Evolutionary conservation across 2,329 filamentous ascomycete genomes (phyloP).

Genomic region (Colletotrichum horii): DNA sequence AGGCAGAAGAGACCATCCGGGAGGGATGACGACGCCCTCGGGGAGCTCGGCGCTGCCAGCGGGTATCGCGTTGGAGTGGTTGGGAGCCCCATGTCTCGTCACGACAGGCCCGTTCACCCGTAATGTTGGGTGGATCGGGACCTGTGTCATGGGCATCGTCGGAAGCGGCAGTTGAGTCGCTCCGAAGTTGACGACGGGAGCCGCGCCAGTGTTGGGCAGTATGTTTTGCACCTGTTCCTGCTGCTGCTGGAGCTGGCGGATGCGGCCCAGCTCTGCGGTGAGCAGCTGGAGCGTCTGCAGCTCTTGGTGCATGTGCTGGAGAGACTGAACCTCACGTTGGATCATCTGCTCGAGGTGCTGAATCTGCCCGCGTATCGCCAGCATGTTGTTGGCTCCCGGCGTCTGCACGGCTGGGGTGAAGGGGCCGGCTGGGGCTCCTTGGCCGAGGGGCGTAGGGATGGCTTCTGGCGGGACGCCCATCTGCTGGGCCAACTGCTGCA

Average conservation of each 20-base stretch:
- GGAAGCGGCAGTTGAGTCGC: constrained; percentile 20
- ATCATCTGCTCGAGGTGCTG: constrained; percentile 72
- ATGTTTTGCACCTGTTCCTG: constrained; percentile 26
- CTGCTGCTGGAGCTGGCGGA: constrained; percentile 59
- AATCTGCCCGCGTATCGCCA: constrained; percentile 64
- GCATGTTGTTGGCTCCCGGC: constrained; percentile 33
- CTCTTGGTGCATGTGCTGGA: constrained; percentile 71
- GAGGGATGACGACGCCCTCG: constrained; percentile 66
- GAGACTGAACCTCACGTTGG: constrained; percentile 66
- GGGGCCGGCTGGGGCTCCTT: constrained; percentile 12
- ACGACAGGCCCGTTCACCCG: constrained; percentile 47
- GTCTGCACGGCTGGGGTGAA: constrained; percentile 24
- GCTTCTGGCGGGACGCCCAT: constrained; percentile 51
- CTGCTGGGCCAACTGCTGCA: constrained; percentile 71
- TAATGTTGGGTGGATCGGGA: constrained; percentile 19
- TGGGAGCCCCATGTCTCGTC: constrained; percentile 51
- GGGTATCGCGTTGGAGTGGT: constrained; percentile 57
- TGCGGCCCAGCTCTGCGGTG: constrained; percentile 68
- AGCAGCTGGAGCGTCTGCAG: constrained; percentile 71
- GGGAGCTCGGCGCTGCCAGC: constrained; percentile 67
- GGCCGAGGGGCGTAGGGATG: constrained; percentile 15
- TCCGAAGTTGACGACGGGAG: constrained; percentile 25
- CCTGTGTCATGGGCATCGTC: constrained; percentile 7
- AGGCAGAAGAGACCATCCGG: constrained; percentile 69
- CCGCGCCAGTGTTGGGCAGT: neutral